These are phyloP conservation scores for Sclerotinia sclerotiorum DNA, from an alignment of 2,329 filamentous ascomycete species.

Conservation along the genomic window DNA sequence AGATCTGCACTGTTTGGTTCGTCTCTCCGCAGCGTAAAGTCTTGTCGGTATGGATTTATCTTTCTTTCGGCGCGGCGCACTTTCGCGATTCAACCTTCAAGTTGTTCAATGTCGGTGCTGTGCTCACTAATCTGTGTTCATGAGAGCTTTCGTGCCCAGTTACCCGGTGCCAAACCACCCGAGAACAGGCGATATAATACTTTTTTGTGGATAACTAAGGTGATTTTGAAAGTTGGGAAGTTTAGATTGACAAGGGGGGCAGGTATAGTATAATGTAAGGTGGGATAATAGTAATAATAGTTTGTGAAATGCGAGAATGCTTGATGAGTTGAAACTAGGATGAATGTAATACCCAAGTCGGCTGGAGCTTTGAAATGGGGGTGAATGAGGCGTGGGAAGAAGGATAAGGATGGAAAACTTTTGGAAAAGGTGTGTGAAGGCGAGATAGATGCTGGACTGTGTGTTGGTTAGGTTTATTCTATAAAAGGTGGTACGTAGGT, in stretches of 20 bases:
- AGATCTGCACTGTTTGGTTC: background rate
- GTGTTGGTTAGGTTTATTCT: background rate
- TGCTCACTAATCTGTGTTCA: conserved; percentile 6
- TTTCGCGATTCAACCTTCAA: conserved; percentile 10
- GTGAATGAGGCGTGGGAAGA: background rate
- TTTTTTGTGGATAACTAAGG: background rate
- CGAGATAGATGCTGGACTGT: background rate
- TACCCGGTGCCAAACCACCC: conserved; percentile 21
- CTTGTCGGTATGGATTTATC: background rate
- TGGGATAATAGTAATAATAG: background rate
- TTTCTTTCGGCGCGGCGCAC: conserved; percentile 4
- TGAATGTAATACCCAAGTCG: background rate
- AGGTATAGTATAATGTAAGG: conserved; percentile 1
- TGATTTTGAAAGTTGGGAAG: background rate
- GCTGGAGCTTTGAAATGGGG: background rate
- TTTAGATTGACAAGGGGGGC: background rate
- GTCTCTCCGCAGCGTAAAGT: background rate
- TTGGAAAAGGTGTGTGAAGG: background rate
- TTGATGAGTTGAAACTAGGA: conserved; percentile 2
- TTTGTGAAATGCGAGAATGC: background rate
- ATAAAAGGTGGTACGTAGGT: background rate
- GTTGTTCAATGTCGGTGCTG: background rate
- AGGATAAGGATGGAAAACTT: background rate
- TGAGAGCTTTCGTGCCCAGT: conserved; percentile 17
- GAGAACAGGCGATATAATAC: conserved; percentile 18